Conservation (phyloP, 2,329 filamentous ascomycete genomes). For the Orbilia blumenaviensis region DNA sequence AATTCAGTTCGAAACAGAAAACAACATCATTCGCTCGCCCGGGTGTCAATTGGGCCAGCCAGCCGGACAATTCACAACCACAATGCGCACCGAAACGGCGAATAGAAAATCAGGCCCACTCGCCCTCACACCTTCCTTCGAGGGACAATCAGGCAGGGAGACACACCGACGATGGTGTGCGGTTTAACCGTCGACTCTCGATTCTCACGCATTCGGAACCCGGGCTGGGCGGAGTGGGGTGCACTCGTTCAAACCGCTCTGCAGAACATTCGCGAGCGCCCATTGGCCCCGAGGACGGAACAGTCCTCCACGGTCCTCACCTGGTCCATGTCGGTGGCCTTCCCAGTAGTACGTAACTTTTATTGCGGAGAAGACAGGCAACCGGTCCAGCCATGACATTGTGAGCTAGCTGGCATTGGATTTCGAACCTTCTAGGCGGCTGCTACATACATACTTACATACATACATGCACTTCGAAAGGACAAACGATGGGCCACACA, state of each 20-base stretch:
- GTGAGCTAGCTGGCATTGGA: background rate
- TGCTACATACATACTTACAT: conserved; percentile 5
- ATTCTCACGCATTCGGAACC: conserved; percentile 30
- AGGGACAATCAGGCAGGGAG: conserved; percentile 34
- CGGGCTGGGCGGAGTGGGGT: conserved; percentile 39
- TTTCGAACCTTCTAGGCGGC: conserved; percentile 23
- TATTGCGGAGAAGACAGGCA: conserved; percentile 5
- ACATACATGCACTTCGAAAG: no score
- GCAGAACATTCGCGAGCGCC: conserved; percentile 37
- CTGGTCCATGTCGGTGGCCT: conserved; percentile 9
- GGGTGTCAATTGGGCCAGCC: conserved; percentile 18
- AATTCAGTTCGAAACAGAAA: conserved; percentile 1
- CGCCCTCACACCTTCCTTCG: conserved; percentile 37
- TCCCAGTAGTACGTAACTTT: conserved; percentile 30
- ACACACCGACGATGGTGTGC: background rate
- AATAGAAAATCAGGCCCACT: conserved; percentile 49
- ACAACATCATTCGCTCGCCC: background rate
- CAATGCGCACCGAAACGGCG: conserved; percentile 26
- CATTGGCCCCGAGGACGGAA: conserved; percentile 31
- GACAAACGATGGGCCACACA: no score
- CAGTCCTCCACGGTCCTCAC: conserved; percentile 3
- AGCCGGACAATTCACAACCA: background rate
- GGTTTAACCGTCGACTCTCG: conserved; percentile 3
- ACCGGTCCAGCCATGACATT: conserved; percentile 11
- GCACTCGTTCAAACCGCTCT: conserved; percentile 3